A percentile compares a stretch with the other conserved stretches of the same genome.
These are phyloP conservation scores for Exophiala aquamarina DNA, from an alignment of 2,329 filamentous ascomycete species.

Conservation along the genomic window DNA sequence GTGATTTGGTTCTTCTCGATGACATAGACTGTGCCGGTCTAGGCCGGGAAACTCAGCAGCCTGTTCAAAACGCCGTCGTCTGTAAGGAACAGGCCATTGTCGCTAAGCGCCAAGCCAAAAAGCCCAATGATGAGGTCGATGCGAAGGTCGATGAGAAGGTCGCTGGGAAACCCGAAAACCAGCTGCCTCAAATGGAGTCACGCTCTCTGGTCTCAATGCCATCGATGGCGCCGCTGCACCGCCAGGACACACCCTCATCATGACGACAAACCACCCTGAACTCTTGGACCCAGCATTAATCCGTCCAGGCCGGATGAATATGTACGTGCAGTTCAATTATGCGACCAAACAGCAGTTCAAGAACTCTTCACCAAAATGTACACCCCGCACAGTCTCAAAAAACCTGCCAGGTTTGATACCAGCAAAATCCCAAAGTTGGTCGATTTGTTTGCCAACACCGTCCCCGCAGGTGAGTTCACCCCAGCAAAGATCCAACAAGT, in stretches of 20 bases:
- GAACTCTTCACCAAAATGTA: neutral
- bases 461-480: neutral
- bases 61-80: neutral
- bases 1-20: constrained; percentile 66
- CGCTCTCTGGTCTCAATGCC: constrained; percentile 75
- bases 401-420: neutral
- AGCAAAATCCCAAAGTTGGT: neutral
- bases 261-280: constrained; percentile 77
- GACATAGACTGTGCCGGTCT: constrained; percentile 67
- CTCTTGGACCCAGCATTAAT: constrained; percentile 71
- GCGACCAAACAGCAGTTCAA: neutral
- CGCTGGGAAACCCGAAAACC: too few relatives aligned
- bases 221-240: constrained; percentile 79
- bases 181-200: constrained; percentile 42
- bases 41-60: neutral
- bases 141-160: too few relatives aligned
- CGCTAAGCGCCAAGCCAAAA: too few relatives aligned
- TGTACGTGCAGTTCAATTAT: constrained; percentile 59
- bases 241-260: constrained; percentile 74
- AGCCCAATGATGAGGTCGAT: too few relatives aligned
- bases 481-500: neutral
- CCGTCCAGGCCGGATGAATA: constrained; percentile 69
- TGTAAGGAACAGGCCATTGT: too few relatives aligned
- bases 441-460: neutral
- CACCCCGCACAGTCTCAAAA: constrained; percentile 11